Percentiles rank a stretch among this genome's conserved stretches.
These are phyloP conservation scores for Blastobotrys raffinosifermentans DNA, from an alignment of 1,139 yeast species.

Conservation along the genomic window DNA sequence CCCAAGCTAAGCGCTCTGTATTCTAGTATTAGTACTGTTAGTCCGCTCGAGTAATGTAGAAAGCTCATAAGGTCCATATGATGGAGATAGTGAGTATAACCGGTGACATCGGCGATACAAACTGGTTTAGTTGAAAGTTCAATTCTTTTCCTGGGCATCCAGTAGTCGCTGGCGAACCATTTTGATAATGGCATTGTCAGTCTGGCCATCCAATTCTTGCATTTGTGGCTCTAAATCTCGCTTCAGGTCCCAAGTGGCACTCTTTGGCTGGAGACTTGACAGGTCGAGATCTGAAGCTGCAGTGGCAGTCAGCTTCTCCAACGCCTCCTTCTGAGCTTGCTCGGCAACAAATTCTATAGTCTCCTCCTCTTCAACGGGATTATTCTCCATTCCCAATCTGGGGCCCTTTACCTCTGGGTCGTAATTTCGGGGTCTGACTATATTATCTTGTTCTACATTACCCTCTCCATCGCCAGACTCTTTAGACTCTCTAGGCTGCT, in stretches of 20 bases:
- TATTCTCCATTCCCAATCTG: slow-evolving; percentile 32
- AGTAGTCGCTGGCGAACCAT: slow-evolving; percentile 37
- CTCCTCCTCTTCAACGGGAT: slow-evolving; percentile 30
- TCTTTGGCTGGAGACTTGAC: slow-evolving; percentile 29
- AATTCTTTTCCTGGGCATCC: slow-evolving; percentile 6
- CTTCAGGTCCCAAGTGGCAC: slow-evolving; percentile 38
- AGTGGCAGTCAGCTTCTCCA: slow-evolving; percentile 22
- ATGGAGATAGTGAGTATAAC: neutral
- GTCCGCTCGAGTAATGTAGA: too few species aligned
- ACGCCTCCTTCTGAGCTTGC: slow-evolving; percentile 29
- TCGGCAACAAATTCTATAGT: slow-evolving; percentile 36
- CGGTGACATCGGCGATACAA: neutral
- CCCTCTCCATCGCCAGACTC: slow-evolving; percentile 6
- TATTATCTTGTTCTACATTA: slow-evolving; percentile 2
- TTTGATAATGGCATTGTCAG: slow-evolving; percentile 37
- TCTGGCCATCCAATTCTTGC: slow-evolving; percentile 35
- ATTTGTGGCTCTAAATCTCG: slow-evolving; percentile 36
- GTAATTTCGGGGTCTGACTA: slow-evolving; percentile 35
- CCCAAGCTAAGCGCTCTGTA: too few species aligned
- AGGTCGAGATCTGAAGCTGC: slow-evolving; percentile 17
- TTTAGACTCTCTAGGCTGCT: neutral
- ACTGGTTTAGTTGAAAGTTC: neutral
- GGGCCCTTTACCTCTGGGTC: slow-evolving; percentile 32
- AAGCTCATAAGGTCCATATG: too few species aligned
- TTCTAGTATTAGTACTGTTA: too few species aligned